Conservation (phyloP, 169 alveolate genomes). For the Eimeria brunetti region DNA sequence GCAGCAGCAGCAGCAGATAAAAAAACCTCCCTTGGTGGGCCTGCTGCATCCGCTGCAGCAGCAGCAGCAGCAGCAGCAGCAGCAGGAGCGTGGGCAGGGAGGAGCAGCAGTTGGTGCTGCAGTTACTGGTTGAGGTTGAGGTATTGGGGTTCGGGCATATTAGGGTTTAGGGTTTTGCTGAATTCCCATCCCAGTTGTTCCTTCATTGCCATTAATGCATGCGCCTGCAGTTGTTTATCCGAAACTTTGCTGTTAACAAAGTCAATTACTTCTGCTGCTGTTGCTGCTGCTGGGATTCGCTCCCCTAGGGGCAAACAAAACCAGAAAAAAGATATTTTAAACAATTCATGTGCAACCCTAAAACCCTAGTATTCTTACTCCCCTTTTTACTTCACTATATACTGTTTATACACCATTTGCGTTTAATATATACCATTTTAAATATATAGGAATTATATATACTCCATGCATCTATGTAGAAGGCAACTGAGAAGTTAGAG, state of each 20-base stretch:
- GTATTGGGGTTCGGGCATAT: slow-evolving; percentile 34
- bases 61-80: not conserved
- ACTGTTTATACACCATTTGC: too few relatives aligned
- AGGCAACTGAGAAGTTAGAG: not conserved
- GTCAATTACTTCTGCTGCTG: slow-evolving; percentile 26
- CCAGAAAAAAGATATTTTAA: not conserved
- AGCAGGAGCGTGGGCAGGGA: slow-evolving; percentile 1
- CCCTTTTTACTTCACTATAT: too few relatives aligned
- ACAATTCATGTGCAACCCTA: too few relatives aligned
- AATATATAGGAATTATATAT: too few relatives aligned
- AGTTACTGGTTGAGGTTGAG: not conserved
- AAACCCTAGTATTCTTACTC: too few relatives aligned
- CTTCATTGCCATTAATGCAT: slow-evolving; percentile 11
- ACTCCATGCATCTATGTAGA: too few relatives aligned
- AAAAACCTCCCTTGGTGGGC: too few relatives aligned
- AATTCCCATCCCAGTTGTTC: not conserved
- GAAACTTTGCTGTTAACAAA: not conserved
- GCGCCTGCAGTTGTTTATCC: slow-evolving; percentile 67
- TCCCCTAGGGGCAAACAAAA: not conserved
- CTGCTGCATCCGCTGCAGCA: not conserved
- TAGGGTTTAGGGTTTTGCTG: slow-evolving; percentile 21
- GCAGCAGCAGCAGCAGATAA: not conserved
- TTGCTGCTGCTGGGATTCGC: not conserved
- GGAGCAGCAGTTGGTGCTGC: not conserved
- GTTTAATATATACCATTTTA: too few relatives aligned